These are phyloP conservation scores for Pelagophyceae sp. DNA, from an alignment of 352 stramenopile species.

Conservation along the genomic window DNA sequence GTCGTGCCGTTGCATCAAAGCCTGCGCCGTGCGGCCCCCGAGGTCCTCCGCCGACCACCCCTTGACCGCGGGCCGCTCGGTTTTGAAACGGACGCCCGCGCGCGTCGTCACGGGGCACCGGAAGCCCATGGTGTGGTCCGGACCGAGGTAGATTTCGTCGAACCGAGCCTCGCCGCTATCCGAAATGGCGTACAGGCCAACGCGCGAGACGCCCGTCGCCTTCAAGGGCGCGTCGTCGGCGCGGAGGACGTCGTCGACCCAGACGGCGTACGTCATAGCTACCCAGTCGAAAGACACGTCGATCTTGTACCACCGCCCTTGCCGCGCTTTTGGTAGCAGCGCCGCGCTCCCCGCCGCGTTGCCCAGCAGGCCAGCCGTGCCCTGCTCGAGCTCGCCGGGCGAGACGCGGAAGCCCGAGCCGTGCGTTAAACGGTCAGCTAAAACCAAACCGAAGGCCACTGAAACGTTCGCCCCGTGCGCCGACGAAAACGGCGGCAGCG, in stretches of 20 bases:
- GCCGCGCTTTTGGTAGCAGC: neutral
- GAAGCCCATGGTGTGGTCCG: slow-evolving; percentile 78
- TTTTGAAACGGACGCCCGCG: slow-evolving; percentile 33
- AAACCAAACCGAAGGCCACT: neutral
- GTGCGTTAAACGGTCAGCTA: neutral
- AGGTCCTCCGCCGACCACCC: slow-evolving; percentile 44
- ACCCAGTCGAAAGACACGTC: slow-evolving; percentile 80
- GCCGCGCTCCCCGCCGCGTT: neutral
- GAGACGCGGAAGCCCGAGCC: slow-evolving; percentile 1
- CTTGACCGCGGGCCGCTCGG: slow-evolving; percentile 40
- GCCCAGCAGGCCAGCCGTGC: neutral
- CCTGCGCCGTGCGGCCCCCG: slow-evolving; percentile 32
- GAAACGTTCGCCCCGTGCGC: slow-evolving; percentile 29
- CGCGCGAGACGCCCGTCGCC: slow-evolving; percentile 32
- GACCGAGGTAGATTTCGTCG: slow-evolving; percentile 88
- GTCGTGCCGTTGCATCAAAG: slow-evolving; percentile 64
- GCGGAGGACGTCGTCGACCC: slow-evolving; percentile 75
- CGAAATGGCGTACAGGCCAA: slow-evolving; percentile 66
- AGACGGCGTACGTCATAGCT: slow-evolving; percentile 62
- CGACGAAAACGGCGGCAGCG: slow-evolving; percentile 28
- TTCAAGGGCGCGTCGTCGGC: slow-evolving; percentile 53
- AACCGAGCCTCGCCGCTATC: slow-evolving; percentile 73
- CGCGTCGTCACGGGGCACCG: slow-evolving; percentile 55
- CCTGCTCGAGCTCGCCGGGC: neutral
- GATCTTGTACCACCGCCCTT: slow-evolving; percentile 80